Percentiles rank a stretch among this genome's conserved stretches.
These are phyloP conservation scores for Canavalia ensiformis DNA, from an alignment of 306 rosid species.

Conservation along the genomic window DNA sequence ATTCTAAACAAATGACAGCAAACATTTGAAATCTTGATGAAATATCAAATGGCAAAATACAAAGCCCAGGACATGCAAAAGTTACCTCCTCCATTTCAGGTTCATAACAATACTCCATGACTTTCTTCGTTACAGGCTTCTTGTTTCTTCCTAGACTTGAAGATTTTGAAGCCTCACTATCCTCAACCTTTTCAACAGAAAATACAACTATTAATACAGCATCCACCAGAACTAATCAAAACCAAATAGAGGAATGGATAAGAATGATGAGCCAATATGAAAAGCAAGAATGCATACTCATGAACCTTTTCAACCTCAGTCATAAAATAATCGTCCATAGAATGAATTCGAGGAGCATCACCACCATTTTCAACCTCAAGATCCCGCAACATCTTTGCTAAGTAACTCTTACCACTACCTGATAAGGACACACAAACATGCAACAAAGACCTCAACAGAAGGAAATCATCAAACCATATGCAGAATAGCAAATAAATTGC, in stretches of 20 bases:
- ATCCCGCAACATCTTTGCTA: constrained; percentile 95
- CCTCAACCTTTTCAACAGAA: constrained; percentile 71
- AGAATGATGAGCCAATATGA: constrained; percentile 12
- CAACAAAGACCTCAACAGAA: constrained; percentile 30
- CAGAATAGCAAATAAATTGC: constrained; percentile 3
- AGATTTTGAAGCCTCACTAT: constrained; percentile 70
- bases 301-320: constrained; percentile 95
- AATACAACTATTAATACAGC: constrained; percentile 43
- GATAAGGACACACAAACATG: constrained; percentile 43
- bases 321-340: constrained; percentile 98
- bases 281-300: constrained; percentile 28
- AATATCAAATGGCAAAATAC: constrained; percentile 27
- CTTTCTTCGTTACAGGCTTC: constrained; percentile 76
- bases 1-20: constrained; percentile 30
- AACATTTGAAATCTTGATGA: constrained; percentile 30
- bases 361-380: constrained; percentile 92
- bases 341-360: constrained; percentile 92
- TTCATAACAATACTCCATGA: constrained; percentile 98
- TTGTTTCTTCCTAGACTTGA: constrained; percentile 80
- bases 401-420: constrained; percentile 99
- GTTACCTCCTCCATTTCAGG: constrained; percentile 99
- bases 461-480: constrained; percentile 38
- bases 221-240: constrained; percentile 29
- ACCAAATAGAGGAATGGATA: constrained; percentile 16
- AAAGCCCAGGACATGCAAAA: constrained; percentile 35